Base-by-base conservation (phyloP, 768 basidiomycete genomes). In the Lactarius akahatsu region DNA sequence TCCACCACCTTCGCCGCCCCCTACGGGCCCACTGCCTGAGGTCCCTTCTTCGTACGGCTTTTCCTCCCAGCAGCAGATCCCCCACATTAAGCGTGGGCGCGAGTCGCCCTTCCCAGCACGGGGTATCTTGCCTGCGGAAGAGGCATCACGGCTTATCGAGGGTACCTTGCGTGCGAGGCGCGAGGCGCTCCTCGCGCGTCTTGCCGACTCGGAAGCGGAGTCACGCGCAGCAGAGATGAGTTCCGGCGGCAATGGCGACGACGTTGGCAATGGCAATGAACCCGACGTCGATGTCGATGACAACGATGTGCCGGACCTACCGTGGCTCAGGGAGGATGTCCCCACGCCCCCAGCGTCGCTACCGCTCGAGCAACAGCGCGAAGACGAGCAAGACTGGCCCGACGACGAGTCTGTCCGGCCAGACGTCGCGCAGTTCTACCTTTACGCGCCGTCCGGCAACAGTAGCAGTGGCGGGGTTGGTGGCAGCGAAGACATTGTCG, bases 101-200 rank as follows among this genome's bases (percentile, higher is more conserved):
- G 80, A 83, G 70, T 69, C 78, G 16, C 83, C 85, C 0, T 85
- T 86, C 75, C 85, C 85, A 28, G 60, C 78, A n/a, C 75, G 74
- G 11, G 82, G 83, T 23, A 67, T 82, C n/a, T 63, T 77, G 7
- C 73, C 65, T 58, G 74, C 58, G 41, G 68, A 62, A 62, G 71
- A 70, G 38, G 70, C 71, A 32, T 62, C 70, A 7, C 60, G 64
- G 52, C 69, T 71, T 30, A 63, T 73, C 55, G 73, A 68, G 36
- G 66, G 70, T 34, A 67, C 71, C 34, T 45, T 45, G 23, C 61
- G 59, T 30, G 59, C 36, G 9, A 43, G 61, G 20, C 59, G 56
- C 18, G 59, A 60, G 18, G 57, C 16, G 52, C 34, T 47, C 56
- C 57, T 40, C 30, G 59, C 28, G 38, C 63, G 62, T 16, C 50